Evolutionary conservation across 371 early-diverging fungal species (phyloP).

Genomic region (Haplosporangium sp.): DNA sequence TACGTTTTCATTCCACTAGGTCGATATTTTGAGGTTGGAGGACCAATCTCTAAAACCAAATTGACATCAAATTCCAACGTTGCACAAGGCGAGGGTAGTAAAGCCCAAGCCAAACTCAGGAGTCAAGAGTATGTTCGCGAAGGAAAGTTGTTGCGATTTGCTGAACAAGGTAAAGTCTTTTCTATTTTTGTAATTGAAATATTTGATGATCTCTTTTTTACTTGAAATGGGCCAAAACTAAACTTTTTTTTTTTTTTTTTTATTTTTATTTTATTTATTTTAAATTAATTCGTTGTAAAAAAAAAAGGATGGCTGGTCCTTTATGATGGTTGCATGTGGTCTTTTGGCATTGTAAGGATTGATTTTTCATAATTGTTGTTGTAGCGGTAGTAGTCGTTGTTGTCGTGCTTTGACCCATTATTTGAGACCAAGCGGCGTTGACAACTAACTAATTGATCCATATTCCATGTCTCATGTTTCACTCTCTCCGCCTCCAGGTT

Average conservation of each 20-base stretch:
- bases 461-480: neutral
- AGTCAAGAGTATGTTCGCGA: conserved; percentile 36
- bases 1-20: conserved; percentile 71
- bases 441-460: neutral
- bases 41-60: neutral
- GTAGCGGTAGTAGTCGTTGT: neutral
- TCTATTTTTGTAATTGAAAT: no score
- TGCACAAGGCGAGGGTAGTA: neutral
- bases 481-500: conserved; percentile 38
- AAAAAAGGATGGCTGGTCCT: conserved; percentile 62
- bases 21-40: conserved; percentile 32
- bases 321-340: conserved; percentile 71
- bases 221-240: conserved; percentile 18
- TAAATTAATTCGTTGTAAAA: conserved; percentile 36
- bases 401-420: neutral
- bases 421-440: neutral
- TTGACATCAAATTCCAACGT: neutral
- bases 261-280: conserved; percentile 60
- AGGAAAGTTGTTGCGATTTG: conserved; percentile 52
- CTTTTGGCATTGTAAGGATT: conserved; percentile 65
- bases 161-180: conserved; percentile 46
- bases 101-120: neutral
- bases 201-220: neutral
- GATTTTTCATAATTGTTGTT: neutral
- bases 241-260: neutral